phyloP scores from a whole-genome alignment of 2,329 filamentous ascomycete genomes.

The Aspergillus novoparasiticus region DNA sequence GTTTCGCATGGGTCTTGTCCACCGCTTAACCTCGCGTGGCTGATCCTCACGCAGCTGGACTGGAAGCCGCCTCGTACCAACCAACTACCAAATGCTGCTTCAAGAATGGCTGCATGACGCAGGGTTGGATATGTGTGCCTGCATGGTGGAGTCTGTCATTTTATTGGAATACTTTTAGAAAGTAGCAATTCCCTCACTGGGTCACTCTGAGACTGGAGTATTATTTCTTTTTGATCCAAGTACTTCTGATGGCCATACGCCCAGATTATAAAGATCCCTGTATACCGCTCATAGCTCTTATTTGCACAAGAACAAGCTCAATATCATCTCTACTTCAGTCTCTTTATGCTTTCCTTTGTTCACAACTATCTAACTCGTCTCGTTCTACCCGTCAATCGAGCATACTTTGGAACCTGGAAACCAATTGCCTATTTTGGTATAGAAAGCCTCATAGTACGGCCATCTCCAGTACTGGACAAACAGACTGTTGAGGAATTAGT shows the following conservation, averaged over 20 bases:
- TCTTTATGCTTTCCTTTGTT: not conserved
- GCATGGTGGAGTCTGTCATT: conserved; percentile 20
- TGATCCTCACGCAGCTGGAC: conserved; percentile 28
- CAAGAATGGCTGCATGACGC: conserved; percentile 11
- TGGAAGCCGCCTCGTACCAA: conserved; percentile 12
- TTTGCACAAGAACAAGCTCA: not conserved
- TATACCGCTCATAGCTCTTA: conserved; percentile 4
- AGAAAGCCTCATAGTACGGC: not conserved
- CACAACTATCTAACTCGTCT: not conserved
- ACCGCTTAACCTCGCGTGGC: conserved; percentile 26
- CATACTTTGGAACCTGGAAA: not conserved
- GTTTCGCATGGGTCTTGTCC: conserved; percentile 16
- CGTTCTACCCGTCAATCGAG: not conserved
- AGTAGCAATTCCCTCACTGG: conserved; percentile 11
- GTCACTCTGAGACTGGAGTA: conserved; percentile 5
- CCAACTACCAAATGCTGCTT: conserved; percentile 13
- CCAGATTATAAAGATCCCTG: conserved; percentile 14
- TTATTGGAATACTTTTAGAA: conserved; percentile 16
- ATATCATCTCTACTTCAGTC: not conserved
- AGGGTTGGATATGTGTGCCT: conserved; percentile 18
- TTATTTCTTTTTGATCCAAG: conserved; percentile 12
- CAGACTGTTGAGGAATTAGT: not conserved
- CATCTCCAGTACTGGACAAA: not conserved
- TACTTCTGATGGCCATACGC: conserved; percentile 7
- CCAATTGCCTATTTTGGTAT: not conserved